Percentiles rank a stretch among this genome's conserved stretches.
phyloP scores from a whole-genome alignment of 306 rosid species.

The Casuarina cunninghamiana region DNA sequence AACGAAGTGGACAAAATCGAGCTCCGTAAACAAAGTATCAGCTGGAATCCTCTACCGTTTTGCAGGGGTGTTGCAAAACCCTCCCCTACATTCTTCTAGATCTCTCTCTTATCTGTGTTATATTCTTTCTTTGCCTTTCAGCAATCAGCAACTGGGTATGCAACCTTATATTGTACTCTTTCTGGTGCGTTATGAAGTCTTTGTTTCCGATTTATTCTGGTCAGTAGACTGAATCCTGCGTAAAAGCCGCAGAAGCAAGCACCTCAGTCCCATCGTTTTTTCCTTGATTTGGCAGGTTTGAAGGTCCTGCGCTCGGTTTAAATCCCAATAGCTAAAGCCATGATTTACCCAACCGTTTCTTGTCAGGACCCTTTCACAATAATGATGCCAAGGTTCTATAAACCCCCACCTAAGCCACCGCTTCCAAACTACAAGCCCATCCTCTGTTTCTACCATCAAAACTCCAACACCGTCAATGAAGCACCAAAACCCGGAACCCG shows the following conservation, averaged over 20 bases:
- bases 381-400: slow-evolving; percentile 20
- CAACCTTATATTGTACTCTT: neutral
- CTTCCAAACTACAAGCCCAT: slow-evolving; percentile 12
- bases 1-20: neutral
- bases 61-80: neutral
- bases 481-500: slow-evolving; percentile 24
- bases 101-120: slow-evolving; percentile 38
- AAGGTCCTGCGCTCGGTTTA: neutral
- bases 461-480: slow-evolving; percentile 24
- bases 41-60: neutral
- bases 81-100: slow-evolving; percentile 47
- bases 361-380: slow-evolving; percentile 28
- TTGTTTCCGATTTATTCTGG: neutral
- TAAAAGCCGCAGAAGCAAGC: neutral
- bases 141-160: neutral
- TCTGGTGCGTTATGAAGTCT: neutral
- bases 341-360: slow-evolving; percentile 47
- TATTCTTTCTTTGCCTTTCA: slow-evolving; percentile 12
- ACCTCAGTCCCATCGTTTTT: neutral
- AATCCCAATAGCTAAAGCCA: slow-evolving; percentile 20
- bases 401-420: slow-evolving; percentile 12
- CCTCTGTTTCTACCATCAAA: slow-evolving; percentile 33
- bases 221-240: neutral
- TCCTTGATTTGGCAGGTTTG: neutral
- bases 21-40: neutral